Evolutionary conservation across 2,329 filamentous ascomycete genomes (phyloP), one percentile per base, ranked within the genome.

Genomic region (Colletotrichum acutatum): DNA sequence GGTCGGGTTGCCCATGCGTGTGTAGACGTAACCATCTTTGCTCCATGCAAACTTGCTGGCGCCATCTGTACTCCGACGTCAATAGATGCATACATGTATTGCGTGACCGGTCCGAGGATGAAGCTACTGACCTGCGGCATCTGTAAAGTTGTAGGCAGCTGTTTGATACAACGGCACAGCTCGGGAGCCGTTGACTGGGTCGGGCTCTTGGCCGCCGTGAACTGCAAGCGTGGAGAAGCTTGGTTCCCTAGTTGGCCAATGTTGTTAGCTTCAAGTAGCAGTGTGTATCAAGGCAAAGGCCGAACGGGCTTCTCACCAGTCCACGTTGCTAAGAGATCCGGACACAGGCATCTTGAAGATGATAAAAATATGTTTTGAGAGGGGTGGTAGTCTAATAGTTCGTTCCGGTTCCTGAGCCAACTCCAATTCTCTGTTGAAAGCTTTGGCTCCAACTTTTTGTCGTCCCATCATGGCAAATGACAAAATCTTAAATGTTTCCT

Each of bases 81-180:
- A 68, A 42, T 22, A 16, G 46, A 24, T 30, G 9, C 7, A 42
- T 42, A 42, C 16, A 8, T 19, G 52, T 6, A 26, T 34, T 7
- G 57, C 74, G 49, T 71, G 67, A 37, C 56, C 3, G 58, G 57
- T 8, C 24, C 8, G 5, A 16, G 26, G 14, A 30, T 24, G 37
- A 37, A 8, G 22, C 64, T 75, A 14, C 14, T 42, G 22, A 60
- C 66, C 67, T 5, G 62, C 65, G 5, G 71, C 82, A 34, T 74
- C 71, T n/a, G 71, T 61, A 24, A 74, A 74, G 62, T 74, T 74
- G 68, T 74, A 74, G 26, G 71, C 89, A 9, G 93, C 96, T 7
- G 95, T 95, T 12, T 96, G 95, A 82, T 98, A 98, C 81, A 99
- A 98, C 66, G 97, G 97, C 8, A 98, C 95, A 63, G 95, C 97